Percentiles rank a stretch among this genome's conserved stretches.
Evolutionary conservation across 2,329 filamentous ascomycete species (phyloP).

Genomic region (Bisporella sp.): DNA sequence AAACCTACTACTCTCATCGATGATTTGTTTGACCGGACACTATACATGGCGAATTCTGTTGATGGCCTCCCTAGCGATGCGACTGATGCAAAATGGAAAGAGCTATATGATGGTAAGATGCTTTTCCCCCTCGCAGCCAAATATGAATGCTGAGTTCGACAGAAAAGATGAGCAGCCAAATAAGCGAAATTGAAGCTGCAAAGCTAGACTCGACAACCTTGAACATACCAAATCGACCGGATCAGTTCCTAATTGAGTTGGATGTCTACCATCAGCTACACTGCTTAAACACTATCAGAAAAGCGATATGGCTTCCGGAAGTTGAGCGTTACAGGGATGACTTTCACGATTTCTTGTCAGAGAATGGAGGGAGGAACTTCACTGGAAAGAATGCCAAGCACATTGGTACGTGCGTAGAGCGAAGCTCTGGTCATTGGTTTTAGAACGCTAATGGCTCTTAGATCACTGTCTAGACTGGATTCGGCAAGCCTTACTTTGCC

Average conservation of each 20-base stretch:
- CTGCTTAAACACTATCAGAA: conserved; percentile 26
- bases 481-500: too few species aligned
- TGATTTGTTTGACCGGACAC: neutral
- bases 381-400: neutral
- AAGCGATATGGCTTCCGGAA: conserved; percentile 1
- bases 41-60: neutral
- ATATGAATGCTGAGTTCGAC: neutral
- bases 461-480: too few species aligned
- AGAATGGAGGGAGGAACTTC: neutral
- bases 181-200: conserved; percentile 22
- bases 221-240: neutral
- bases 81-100: conserved; percentile 8
- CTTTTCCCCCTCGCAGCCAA: conserved; percentile 6
- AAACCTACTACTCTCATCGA: neutral
- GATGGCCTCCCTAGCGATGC: conserved; percentile 5
- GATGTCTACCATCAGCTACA: conserved; percentile 29
- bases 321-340: neutral
- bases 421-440: too few species aligned
- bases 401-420: neutral
- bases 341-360: neutral
- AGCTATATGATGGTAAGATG: conserved; percentile 15
- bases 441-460: too few species aligned
- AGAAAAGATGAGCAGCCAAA: neutral
- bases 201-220: conserved; percentile 11
- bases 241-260: conserved; percentile 4